These are phyloP conservation scores for Crepidotus variabilis DNA, from an alignment of 768 basidiomycete genomes.

Conservation along the genomic window DNA sequence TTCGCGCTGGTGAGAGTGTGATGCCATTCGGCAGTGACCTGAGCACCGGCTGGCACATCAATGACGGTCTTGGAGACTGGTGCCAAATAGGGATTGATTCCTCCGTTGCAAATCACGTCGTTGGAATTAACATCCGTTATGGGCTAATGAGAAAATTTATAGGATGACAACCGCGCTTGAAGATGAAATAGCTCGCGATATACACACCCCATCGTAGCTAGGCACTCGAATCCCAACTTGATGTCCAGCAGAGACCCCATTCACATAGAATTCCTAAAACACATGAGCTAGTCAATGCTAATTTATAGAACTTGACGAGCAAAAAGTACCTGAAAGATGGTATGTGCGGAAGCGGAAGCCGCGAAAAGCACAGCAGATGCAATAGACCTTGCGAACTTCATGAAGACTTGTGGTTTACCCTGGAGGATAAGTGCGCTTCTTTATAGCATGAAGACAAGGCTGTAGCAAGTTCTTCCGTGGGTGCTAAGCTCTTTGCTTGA, in stretches of 20 bases:
- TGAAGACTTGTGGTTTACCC: too few species aligned
- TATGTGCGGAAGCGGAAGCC: conserved; percentile 38
- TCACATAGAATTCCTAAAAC: conserved; percentile 43
- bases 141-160: conserved; percentile 30
- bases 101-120: conserved; percentile 57
- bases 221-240: conserved; percentile 38
- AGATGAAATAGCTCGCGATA: background rate
- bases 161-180: background rate
- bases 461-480: too few species aligned
- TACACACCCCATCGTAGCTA: conserved; percentile 39
- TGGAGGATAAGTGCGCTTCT: too few species aligned
- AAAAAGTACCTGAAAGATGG: conserved; percentile 44
- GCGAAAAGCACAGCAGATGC: conserved; percentile 27
- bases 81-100: conserved; percentile 49
- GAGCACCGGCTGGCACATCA: conserved; percentile 47
- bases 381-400: conserved; percentile 23
- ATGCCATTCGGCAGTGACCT: conserved; percentile 50
- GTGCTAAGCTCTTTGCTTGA: too few species aligned
- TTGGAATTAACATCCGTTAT: conserved; percentile 55
- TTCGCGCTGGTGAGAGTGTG: conserved; percentile 42
- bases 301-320: background rate
- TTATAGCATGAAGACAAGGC: too few species aligned
- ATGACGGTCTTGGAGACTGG: conserved; percentile 43
- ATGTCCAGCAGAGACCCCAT: conserved; percentile 45
- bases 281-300: background rate